Evolutionary conservation across 2,329 filamentous ascomycete genomes (phyloP), one percentile per base, ranked within the genome.

Genomic region (Mariannaea sp.): DNA sequence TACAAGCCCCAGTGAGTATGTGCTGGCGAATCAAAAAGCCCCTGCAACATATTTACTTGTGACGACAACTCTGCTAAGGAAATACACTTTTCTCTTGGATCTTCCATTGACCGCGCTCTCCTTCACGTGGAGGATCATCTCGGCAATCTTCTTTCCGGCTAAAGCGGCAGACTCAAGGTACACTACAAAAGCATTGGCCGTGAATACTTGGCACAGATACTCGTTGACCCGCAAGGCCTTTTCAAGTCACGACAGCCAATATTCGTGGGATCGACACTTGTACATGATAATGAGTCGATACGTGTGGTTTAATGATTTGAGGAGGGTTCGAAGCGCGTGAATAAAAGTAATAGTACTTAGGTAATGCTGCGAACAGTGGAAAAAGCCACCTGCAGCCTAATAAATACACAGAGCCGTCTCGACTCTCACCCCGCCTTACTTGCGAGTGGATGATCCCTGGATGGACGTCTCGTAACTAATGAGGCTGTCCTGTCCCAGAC

Each of bases 301-400:
- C 26, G 38, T 40, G 19, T 40, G 38, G 38, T 40, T 40, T 40
- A 40, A 40, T 40, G 38, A 40, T 13, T 26, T 40, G 38, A 40
- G 14, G 38, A 40, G 20, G 17, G 20, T 40, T 38, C 6, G 16
- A 8, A 17, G 14, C 35, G 20, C 35, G n/a, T n/a, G n/a, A n/a
- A n/a, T n/a, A n/a, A n/a, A n/a, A n/a, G n/a, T 38, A 32, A 32
- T 32, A 5, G 30, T 12, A 32, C 8, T 24, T 5, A 24, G 22
- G 22, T 24, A 24, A 8, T 24, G 22, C 22, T 24, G 22, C 5
- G 22, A 24, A 24, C 30, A 33, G 13, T 16, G 7, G 5, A 33
- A 7, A 33, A n/a, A 33, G 30, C 14, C 30, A 7, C 16, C 12
- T 33, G 9, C 22, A 24, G 22, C 8, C 22, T 5, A 24, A 8